These are phyloP conservation scores for Wickerhamomyces ciferrii DNA, from an alignment of 805 yeast genomes.

Conservation along the genomic window DNA sequence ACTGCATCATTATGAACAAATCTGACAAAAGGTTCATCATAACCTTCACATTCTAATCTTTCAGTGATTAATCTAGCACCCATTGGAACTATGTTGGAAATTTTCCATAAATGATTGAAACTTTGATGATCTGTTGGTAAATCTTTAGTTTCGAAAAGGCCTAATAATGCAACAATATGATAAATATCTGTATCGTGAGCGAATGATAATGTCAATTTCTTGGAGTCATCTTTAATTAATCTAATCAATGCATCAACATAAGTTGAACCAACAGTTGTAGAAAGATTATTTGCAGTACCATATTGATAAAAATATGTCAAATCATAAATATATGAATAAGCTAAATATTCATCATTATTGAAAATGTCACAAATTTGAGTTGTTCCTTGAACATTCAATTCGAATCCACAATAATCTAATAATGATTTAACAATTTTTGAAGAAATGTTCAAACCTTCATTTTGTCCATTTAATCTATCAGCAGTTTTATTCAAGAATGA, in stretches of 20 bases:
- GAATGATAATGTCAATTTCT: conserved; percentile 39
- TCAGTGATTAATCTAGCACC: conserved; percentile 44
- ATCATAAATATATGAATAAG: conserved; percentile 36
- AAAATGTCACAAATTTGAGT: conserved; percentile 28
- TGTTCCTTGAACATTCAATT: conserved; percentile 39
- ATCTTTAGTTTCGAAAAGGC: conserved; percentile 31
- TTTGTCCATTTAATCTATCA: conserved; percentile 27
- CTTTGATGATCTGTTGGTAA: conserved; percentile 37
- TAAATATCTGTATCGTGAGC: conserved; percentile 54
- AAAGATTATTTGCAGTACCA: conserved; percentile 43
- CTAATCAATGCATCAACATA: conserved; percentile 42
- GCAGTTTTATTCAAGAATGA: conserved; percentile 19
- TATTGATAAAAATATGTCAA: conserved; percentile 37
- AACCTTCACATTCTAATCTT: conserved; percentile 30
- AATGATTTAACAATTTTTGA: conserved; percentile 33
- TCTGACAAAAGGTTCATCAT: conserved; percentile 32
- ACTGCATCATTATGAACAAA: conserved; percentile 44
- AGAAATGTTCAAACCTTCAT: conserved; percentile 35
- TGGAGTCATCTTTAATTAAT: conserved; percentile 34
- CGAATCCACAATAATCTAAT: conserved; percentile 45
- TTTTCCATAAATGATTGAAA: conserved; percentile 42
- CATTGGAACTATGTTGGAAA: conserved; percentile 44
- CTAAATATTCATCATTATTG: conserved; percentile 42
- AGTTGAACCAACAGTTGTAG: conserved; percentile 36
- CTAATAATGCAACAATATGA: conserved; percentile 41